Percentiles rank a stretch among this genome's conserved stretches.
These are phyloP conservation scores for Yamadazyma atmosphaerica DNA, from an alignment of 1,139 yeast species.

Conservation along the genomic window DNA sequence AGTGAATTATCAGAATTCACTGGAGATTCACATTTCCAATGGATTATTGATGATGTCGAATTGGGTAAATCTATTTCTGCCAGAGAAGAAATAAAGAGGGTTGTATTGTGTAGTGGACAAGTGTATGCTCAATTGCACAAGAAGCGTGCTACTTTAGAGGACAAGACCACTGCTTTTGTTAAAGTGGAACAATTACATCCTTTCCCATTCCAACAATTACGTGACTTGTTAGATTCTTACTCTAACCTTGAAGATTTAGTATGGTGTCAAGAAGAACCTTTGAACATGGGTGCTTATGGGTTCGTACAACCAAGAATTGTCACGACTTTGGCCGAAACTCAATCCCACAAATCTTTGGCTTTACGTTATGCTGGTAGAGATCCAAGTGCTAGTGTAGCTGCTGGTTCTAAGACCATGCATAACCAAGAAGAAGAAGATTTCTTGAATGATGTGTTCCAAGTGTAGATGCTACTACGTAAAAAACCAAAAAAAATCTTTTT, in stretches of 20 bases:
- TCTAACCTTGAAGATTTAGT: constrained; percentile 86
- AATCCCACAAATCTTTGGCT: constrained; percentile 54
- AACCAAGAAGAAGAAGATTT: constrained; percentile 85
- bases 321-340: constrained; percentile 75
- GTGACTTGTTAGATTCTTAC: constrained; percentile 78
- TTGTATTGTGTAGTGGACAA: constrained; percentile 88
- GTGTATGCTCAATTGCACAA: constrained; percentile 90
- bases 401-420: constrained; percentile 92
- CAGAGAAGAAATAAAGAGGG: constrained; percentile 84
- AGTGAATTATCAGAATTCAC: constrained; percentile 82
- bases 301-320: constrained; percentile 78
- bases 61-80: constrained; percentile 72
- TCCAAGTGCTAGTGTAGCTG: constrained; percentile 98
- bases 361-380: constrained; percentile 96
- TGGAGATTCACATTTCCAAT: constrained; percentile 88
- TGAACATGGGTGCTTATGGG: constrained; percentile 92
- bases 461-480: too few relatives aligned
- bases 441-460: constrained; percentile 71
- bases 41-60: constrained; percentile 92
- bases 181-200: constrained; percentile 96
- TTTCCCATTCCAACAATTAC: constrained; percentile 95
- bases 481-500: neutral
- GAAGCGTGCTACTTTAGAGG: constrained; percentile 74
- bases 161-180: constrained; percentile 83
- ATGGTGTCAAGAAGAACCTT: constrained; percentile 99